A percentile compares a stretch with the other conserved stretches of the same genome.
Conservation (phyloP, 2,329 filamentous ascomycete species). For the Parastagonospora nodorum region DNA sequence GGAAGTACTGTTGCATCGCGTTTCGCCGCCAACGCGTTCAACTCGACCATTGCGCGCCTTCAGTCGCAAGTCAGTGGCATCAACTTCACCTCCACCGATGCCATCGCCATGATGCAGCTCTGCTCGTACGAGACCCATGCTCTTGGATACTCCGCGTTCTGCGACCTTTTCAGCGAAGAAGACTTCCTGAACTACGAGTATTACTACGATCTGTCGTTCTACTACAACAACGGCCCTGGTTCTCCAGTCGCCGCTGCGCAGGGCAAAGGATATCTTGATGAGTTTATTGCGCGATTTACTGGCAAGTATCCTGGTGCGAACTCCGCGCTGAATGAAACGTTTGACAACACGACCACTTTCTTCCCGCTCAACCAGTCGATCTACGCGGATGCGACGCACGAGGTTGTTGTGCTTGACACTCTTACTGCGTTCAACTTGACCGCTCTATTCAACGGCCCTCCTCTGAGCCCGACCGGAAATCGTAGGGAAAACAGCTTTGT, state of each 20-base stretch:
- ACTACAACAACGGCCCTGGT: conserved; percentile 40
- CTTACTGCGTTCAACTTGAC: conserved; percentile 39
- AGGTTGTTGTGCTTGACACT: conserved; percentile 44
- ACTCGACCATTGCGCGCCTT: conserved; percentile 33
- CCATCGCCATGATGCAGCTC: conserved; percentile 49
- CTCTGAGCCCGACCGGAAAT: conserved; percentile 24
- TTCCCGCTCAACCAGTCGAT: conserved; percentile 53
- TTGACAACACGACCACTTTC: conserved; percentile 49
- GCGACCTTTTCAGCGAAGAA: conserved; percentile 48
- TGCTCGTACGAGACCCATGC: conserved; percentile 43
- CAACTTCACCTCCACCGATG: conserved; percentile 42
- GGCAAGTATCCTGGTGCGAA: conserved; percentile 23
- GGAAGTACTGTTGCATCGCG: conserved; percentile 27
- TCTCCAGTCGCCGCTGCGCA: conserved; percentile 38
- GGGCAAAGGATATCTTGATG: conserved; percentile 38
- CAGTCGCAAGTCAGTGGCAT: conserved; percentile 33
- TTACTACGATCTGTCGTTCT: conserved; percentile 50
- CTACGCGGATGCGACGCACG: conserved; percentile 51
- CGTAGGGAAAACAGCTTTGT: conserved; percentile 29
- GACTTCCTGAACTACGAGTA: conserved; percentile 54
- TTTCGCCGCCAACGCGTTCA: conserved; percentile 35
- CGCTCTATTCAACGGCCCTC: conserved; percentile 33
- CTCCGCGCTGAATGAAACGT: conserved; percentile 35
- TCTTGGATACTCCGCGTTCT: conserved; percentile 52
- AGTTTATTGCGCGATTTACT: conserved; percentile 36